Evolutionary conservation across 2,329 filamentous ascomycete genomes (phyloP).

Genomic region (Graphium sp.): DNA sequence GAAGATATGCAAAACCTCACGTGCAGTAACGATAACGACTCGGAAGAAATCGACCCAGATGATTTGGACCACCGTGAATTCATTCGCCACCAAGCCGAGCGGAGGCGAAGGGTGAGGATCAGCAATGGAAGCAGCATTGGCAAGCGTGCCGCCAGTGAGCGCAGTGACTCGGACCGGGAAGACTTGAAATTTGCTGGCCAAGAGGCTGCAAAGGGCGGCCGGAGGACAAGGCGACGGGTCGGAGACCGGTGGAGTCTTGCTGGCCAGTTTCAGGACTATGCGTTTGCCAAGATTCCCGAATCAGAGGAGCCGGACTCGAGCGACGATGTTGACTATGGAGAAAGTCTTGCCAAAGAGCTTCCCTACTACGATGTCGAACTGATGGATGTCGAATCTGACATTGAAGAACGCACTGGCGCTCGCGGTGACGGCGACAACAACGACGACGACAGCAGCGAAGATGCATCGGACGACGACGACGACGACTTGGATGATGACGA

Average conservation of each 20-base stretch:
- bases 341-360: constrained; percentile 27
- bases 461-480: no score
- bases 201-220: constrained; percentile 16
- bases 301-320: constrained; percentile 34
- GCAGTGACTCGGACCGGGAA: constrained; percentile 30
- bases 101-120: constrained; percentile 25
- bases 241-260: constrained; percentile 26
- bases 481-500: no score
- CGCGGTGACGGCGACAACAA: background rate
- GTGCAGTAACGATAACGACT: constrained; percentile 19
- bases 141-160: constrained; percentile 35
- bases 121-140: constrained; percentile 36
- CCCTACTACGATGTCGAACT: constrained; percentile 32
- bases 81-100: constrained; percentile 17
- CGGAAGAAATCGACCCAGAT: constrained; percentile 35
- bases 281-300: constrained; percentile 32
- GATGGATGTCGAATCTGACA: constrained; percentile 28
- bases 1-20: constrained; percentile 26
- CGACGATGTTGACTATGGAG: constrained; percentile 22
- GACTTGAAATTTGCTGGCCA: constrained; percentile 9
- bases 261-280: constrained; percentile 30
- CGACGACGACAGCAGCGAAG: constrained; percentile 3
- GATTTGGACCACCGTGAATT: constrained; percentile 29
- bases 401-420: background rate
- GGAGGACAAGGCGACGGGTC: constrained; percentile 26